Conservation (phyloP, 495 filamentous ascomycete genomes). For the Aspergillus homomorphus region DNA sequence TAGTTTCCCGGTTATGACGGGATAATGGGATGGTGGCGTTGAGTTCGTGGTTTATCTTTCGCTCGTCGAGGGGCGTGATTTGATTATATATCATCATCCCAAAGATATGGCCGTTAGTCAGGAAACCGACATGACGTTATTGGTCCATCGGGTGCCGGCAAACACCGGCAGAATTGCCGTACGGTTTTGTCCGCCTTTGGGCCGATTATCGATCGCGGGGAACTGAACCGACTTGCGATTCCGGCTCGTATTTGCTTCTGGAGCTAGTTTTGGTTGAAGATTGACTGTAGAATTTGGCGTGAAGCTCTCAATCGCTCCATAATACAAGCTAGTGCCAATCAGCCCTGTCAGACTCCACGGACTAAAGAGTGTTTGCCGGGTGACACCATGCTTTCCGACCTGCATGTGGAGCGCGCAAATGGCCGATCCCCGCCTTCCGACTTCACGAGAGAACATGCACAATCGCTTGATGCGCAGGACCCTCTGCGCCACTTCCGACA, state of each 20-base stretch:
- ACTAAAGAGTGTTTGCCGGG: conserved; percentile 15
- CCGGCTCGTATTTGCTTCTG: not conserved
- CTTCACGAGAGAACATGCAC: conserved; percentile 54
- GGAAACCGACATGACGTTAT: conserved; percentile 28
- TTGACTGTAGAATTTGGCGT: not conserved
- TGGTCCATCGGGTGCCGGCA: conserved; percentile 30
- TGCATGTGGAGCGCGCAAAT: conserved; percentile 31
- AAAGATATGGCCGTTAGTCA: conserved; percentile 29
- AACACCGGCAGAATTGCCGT: conserved; percentile 27
- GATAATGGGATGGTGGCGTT: not conserved
- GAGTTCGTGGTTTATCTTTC: not conserved
- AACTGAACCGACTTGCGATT: not conserved
- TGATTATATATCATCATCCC: conserved; percentile 21
- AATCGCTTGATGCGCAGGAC: conserved; percentile 66
- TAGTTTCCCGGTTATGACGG: no score
- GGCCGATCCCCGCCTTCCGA: conserved; percentile 34
- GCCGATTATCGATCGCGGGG: conserved; percentile 19
- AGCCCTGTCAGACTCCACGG: not conserved
- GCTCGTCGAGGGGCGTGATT: conserved; percentile 12
- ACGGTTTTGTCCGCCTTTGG: not conserved
- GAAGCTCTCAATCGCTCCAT: not conserved
- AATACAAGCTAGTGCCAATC: not conserved
- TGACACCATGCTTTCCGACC: conserved; percentile 16
- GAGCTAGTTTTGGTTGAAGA: not conserved
- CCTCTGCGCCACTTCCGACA: conserved; percentile 60